Evolutionary conservation across 1,139 yeast species (phyloP).

Genomic region (Lodderomyces parapsilosis): DNA sequence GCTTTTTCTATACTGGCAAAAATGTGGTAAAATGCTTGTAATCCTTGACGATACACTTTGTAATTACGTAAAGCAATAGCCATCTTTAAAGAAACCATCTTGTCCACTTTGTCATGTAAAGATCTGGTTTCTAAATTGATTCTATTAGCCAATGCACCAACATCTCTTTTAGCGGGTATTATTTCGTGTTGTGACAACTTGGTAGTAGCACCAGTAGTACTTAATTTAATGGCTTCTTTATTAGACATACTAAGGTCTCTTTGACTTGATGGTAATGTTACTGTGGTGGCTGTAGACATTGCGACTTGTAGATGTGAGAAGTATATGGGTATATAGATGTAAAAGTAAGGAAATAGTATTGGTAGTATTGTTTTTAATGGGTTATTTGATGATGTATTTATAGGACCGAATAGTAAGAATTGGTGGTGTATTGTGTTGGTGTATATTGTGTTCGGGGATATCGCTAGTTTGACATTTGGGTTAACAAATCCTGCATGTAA

Average conservation of each 20-base stretch:
- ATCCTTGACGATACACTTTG: conserved; percentile 75
- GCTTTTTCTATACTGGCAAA: conserved; percentile 66
- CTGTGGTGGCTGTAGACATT: conserved; percentile 3
- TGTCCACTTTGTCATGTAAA: conserved; percentile 68
- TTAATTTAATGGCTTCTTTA: not conserved
- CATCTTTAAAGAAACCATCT: conserved; percentile 65
- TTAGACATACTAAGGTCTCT: not conserved
- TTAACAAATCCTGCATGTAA: conserved; percentile 1
- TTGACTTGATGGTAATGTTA: not conserved
- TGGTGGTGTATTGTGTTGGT: no score
- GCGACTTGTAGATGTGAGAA: not conserved
- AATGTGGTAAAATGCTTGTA: conserved; percentile 75
- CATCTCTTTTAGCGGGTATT: conserved; percentile 69
- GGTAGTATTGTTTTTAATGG: no score
- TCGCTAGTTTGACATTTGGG: not conserved
- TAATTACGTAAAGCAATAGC: conserved; percentile 77
- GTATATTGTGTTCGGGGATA: not conserved
- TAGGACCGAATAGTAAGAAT: no score
- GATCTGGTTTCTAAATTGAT: conserved; percentile 67
- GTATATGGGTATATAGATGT: not conserved
- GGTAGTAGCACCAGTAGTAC: conserved; percentile 27
- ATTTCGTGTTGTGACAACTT: conserved; percentile 56
- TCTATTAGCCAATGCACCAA: conserved; percentile 81
- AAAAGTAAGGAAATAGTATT: no score
- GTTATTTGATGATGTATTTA: no score